These are phyloP conservation scores for Solanum sejunctum DNA, from an alignment of 257 asterid genomes.

Conservation along the genomic window DNA sequence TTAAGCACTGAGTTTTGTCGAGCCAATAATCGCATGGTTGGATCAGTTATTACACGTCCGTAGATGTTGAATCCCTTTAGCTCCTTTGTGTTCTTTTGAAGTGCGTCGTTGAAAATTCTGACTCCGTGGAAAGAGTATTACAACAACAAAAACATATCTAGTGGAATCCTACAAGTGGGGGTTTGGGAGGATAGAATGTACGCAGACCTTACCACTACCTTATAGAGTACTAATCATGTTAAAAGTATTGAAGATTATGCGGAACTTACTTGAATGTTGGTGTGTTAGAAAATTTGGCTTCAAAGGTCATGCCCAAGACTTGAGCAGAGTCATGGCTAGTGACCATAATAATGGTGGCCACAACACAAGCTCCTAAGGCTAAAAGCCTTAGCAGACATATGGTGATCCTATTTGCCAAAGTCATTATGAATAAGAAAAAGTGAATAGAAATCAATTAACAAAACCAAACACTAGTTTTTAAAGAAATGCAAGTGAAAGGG, in stretches of 20 bases:
- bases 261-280: slow-evolving; percentile 55
- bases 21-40: not conserved
- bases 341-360: slow-evolving; percentile 48
- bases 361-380: slow-evolving; percentile 49
- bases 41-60: not conserved
- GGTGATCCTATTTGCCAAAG: slow-evolving; percentile 32
- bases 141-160: too few relatives aligned
- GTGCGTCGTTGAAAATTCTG: not conserved
- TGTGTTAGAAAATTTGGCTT: slow-evolving; percentile 55
- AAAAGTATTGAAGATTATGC: not conserved
- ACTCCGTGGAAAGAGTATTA: not conserved
- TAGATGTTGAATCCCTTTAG: not conserved
- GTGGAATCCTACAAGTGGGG: too few relatives aligned
- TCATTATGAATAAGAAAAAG: slow-evolving; percentile 12
- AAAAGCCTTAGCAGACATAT: slow-evolving; percentile 50
- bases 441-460: not conserved
- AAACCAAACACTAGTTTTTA: not conserved
- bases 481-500: not conserved
- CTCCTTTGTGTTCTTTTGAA: not conserved
- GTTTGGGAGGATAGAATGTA: too few relatives aligned
- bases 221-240: too few relatives aligned
- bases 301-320: slow-evolving; percentile 49
- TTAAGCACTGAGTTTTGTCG: not conserved
- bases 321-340: slow-evolving; percentile 54
- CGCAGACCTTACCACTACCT: too few relatives aligned